Percentiles rank a stretch among this genome's conserved stretches.
Evolutionary conservation across 306 rosid genomes (phyloP).

Genomic region (Castanospermum australe): DNA sequence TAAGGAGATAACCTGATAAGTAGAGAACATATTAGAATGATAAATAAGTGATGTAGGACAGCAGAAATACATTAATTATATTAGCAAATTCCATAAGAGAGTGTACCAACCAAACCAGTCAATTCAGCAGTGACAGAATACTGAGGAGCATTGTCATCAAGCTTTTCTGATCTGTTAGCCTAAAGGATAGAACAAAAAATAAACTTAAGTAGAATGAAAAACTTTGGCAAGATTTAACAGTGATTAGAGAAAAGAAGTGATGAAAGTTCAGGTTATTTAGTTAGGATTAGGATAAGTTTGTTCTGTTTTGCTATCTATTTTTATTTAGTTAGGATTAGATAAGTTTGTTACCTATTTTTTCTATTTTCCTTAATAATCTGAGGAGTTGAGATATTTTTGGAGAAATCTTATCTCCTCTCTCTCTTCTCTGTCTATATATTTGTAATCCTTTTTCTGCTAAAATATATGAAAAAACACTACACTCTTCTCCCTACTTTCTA

Average conservation of each 20-base stretch:
- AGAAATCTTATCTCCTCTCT: no score
- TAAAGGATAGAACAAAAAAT: constrained; percentile 31
- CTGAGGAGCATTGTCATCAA: constrained; percentile 63
- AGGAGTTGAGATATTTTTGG: no score
- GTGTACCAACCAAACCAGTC: constrained; percentile 70
- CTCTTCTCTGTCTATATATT: no score
- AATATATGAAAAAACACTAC: no score
- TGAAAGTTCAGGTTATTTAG: no score
- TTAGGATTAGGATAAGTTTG: no score
- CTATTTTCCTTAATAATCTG: no score
- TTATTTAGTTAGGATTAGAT: no score
- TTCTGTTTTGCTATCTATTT: no score
- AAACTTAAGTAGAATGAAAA: constrained; percentile 8
- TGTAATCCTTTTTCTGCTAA: no score
- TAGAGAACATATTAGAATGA: constrained; percentile 22
- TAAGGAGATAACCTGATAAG: constrained; percentile 59
- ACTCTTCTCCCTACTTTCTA: no score
- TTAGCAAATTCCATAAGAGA: constrained; percentile 9
- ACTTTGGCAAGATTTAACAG: not conserved
- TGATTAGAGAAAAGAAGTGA: not conserved
- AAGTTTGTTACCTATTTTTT: no score
- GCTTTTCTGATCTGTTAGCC: constrained; percentile 81
- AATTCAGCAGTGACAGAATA: constrained; percentile 76
- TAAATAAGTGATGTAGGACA: not conserved
- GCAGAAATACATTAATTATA: not conserved